Base-by-base conservation (phyloP, 2,329 filamentous ascomycete species). In the Nothophaeocryptopus gaeumannii region DNA sequence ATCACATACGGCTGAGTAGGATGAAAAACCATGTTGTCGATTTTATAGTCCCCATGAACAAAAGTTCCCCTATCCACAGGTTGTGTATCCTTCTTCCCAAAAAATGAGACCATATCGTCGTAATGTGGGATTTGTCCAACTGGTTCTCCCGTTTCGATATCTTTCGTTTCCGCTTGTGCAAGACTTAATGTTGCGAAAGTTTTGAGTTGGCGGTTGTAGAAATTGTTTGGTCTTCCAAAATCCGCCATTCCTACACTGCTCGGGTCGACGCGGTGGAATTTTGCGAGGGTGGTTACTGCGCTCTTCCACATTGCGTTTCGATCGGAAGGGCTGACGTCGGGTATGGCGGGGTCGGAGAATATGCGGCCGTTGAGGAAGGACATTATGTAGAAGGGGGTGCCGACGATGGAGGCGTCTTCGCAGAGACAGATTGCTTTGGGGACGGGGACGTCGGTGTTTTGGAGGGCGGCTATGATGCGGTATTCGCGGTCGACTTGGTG, bases 401-500 rank as follows among this genome's bases (percentile, higher is more conserved):
- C 93, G 56, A 97, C 78, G 33, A 97, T 78, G 50, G 71, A 73
- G 35, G 78, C 74, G 72, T 97, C 91, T 70, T 95, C 86, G 72
- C 93, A 99, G 13, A 97, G 80, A 63, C 85, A 86, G 69, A 89
- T 86, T 9, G 89, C 82, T 68, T 81, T 85, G 4, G 93, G 93
- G 0, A 96, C 89, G 0, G 91, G 88, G 8, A 97, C 90, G 66
- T 88, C 83, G 14, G 89, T 95, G 46, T 75, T 56, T 83, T 61
- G 82, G 30, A 97, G 79, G 2, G 92, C 91, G 67, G 88, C 83
- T 65, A 97, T 87, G 65, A 97, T 87, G 64, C 86, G 84, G 74
- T 93, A 93, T 72, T 99, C 93, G 63, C 93, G 87, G 74, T 99
- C 93, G 64, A 99, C 92, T 70, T 92, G 88, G 75, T 99, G 93